Base-by-base conservation (phyloP, 2,329 filamentous ascomycete genomes). In the Dothiorella sarmentorum region DNA sequence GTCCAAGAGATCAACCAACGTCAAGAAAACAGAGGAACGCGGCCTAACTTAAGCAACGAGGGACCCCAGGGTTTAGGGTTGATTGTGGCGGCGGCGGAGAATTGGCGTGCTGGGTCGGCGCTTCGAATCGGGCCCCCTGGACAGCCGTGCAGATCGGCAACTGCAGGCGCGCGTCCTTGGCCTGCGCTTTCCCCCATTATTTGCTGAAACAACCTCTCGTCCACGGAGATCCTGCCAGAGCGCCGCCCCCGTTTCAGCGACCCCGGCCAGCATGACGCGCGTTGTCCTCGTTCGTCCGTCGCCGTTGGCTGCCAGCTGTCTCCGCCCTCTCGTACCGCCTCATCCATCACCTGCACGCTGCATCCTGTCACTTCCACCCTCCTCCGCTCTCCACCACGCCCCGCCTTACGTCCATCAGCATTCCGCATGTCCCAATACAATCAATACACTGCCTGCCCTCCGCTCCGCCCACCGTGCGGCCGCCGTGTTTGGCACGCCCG, bases 401-500 rank as follows among this genome's bases (percentile, higher is more conserved):
- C 49, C 49, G 49, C 49, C 49, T 53, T 53, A 7, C 49, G 7
- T 53, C 49, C 33, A 33, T 40, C 9, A n/a, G n/a, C 49, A 53
- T 53, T 53, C 49, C 49, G 49, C 49, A 53, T 53, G 49, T 37
- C 31, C n/a, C n/a, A n/a, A n/a, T n/a, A n/a, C n/a, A n/a, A n/a
- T n/a, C n/a, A n/a, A n/a, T n/a, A n/a, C n/a, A n/a, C n/a, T n/a
- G 47, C 20, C 44, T 37, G 31, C 22, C 11, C 29, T 51, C 45
- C 45, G 45, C 45, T 51, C 45, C 47, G 47, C 47, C 27, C 29
- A 45, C 17, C 24, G 15, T 26, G 10, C 18, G 15, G 47, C 47
- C 27, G 31, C 49, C 13, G 45, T 53, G 49, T 53, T 53, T 53
- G 26, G 49, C 43, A 7, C 40, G 20, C 18, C 43, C 24, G 43